Evolutionary conservation across 305 asterid genomes (phyloP).

Genomic region (Fraxinus platypoda): DNA sequence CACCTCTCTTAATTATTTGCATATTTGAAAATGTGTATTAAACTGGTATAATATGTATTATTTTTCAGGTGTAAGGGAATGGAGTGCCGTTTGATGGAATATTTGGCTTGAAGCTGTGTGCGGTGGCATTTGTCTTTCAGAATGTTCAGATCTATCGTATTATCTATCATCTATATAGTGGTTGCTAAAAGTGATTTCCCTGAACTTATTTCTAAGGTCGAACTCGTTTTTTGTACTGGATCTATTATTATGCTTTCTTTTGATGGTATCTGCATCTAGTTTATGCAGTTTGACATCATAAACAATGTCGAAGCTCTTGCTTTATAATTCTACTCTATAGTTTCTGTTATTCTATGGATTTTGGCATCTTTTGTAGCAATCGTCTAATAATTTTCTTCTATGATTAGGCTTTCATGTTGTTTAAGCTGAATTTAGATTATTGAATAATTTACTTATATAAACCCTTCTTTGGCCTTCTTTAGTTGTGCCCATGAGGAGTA

Average conservation of each 20-base stretch:
- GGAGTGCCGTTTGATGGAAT: constrained; percentile 13
- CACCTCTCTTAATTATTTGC: not conserved
- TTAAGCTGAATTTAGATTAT: constrained; percentile 16
- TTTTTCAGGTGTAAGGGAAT: constrained; percentile 49
- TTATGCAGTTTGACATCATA: constrained; percentile 27
- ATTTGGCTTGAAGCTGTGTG: constrained; percentile 1
- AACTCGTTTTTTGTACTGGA: constrained; percentile 49
- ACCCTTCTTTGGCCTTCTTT: constrained; percentile 59
- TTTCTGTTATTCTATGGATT: constrained; percentile 12
- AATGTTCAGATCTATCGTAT: constrained; percentile 33
- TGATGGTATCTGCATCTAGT: constrained; percentile 26
- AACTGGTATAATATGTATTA: constrained; percentile 7
- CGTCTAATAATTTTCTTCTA: not conserved
- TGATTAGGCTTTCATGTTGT: constrained; percentile 15
- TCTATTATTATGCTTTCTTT: constrained; percentile 23
- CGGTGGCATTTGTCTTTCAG: constrained; percentile 24
- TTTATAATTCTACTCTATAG: not conserved
- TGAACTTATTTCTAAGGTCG: constrained; percentile 47
- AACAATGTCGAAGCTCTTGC: constrained; percentile 14
- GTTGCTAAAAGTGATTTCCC: constrained; percentile 41
- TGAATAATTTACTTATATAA: constrained; percentile 37
- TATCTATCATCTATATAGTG: constrained; percentile 46
- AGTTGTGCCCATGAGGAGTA: constrained; percentile 63
- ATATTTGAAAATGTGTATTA: not conserved
- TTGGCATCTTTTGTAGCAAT: not conserved